Conservation (phyloP, 805 yeast species). For the Suhomyces pyralidae region DNA sequence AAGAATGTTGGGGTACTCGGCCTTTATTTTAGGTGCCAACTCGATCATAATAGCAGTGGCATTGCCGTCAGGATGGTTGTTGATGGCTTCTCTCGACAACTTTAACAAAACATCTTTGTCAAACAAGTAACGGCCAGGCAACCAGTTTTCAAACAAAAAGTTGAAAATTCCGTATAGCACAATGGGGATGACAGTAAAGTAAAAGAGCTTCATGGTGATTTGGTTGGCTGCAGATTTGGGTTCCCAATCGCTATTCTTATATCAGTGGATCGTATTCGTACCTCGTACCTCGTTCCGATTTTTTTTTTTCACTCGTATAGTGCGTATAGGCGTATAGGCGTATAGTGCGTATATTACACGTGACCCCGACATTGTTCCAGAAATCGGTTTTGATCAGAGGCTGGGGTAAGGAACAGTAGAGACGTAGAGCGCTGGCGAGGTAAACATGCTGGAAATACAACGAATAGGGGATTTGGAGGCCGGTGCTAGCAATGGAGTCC, state of each 20-base stretch:
- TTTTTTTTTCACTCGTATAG: neutral
- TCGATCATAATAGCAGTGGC: slow-evolving; percentile 62
- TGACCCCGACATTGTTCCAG: neutral
- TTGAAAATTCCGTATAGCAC: slow-evolving; percentile 34
- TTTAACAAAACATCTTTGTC: slow-evolving; percentile 60
- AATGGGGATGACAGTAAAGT: slow-evolving; percentile 19
- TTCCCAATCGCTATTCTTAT: neutral
- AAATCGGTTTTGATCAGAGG: neutral
- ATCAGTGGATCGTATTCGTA: neutral
- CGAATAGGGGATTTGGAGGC: neutral
- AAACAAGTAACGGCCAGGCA: slow-evolving; percentile 69
- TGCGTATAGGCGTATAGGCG: neutral
- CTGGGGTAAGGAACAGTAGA: neutral
- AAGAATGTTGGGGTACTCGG: slow-evolving; percentile 61
- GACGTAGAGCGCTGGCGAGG: neutral
- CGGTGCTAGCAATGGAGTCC: neutral
- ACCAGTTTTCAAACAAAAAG: slow-evolving; percentile 54
- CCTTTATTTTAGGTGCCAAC: slow-evolving; percentile 55
- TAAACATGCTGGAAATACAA: neutral
- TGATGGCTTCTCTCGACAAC: slow-evolving; percentile 55
- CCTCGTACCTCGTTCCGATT: neutral
- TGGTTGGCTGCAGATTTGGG: neutral
- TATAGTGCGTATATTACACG: neutral
- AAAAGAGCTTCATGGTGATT: slow-evolving; percentile 25
- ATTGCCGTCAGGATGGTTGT: slow-evolving; percentile 52